Evolutionary conservation across 2,329 filamentous ascomycete species (phyloP).

Genomic region (Penicillium occitanis): DNA sequence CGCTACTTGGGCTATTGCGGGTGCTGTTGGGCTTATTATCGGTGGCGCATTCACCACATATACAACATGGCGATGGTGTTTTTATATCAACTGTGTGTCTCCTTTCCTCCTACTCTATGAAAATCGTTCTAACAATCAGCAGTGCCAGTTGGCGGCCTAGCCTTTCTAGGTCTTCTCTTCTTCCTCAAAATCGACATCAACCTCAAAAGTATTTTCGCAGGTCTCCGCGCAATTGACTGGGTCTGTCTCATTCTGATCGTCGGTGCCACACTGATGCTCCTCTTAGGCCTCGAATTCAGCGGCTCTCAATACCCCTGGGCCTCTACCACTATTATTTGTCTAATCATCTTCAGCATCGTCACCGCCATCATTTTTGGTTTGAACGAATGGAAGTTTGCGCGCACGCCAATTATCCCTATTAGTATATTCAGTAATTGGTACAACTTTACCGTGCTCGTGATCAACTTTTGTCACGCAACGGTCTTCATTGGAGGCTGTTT

Average conservation of each 20-base stretch:
- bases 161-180: constrained; percentile 51
- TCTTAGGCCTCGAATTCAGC: constrained; percentile 59
- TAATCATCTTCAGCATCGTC: constrained; percentile 52
- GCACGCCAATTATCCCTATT: constrained; percentile 36
- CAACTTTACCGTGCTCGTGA: constrained; percentile 47
- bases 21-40: not conserved
- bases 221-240: constrained; percentile 55
- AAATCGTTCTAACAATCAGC: not conserved
- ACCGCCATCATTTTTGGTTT: constrained; percentile 32
- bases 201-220: constrained; percentile 53
- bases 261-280: constrained; percentile 46
- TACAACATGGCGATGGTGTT: not conserved
- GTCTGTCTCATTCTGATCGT: constrained; percentile 50
- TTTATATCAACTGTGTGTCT: not conserved
- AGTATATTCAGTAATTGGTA: constrained; percentile 48
- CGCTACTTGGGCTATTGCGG: not conserved
- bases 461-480: constrained; percentile 71
- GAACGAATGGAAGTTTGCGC: constrained; percentile 38
- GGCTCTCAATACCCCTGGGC: constrained; percentile 60
- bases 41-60: not conserved
- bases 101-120: not conserved
- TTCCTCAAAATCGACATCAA: constrained; percentile 60
- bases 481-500: constrained; percentile 76
- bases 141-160: constrained; percentile 50
- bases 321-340: constrained; percentile 55